Conservation (phyloP, 331 rosid species). For the Acacia pycnantha region DNA sequence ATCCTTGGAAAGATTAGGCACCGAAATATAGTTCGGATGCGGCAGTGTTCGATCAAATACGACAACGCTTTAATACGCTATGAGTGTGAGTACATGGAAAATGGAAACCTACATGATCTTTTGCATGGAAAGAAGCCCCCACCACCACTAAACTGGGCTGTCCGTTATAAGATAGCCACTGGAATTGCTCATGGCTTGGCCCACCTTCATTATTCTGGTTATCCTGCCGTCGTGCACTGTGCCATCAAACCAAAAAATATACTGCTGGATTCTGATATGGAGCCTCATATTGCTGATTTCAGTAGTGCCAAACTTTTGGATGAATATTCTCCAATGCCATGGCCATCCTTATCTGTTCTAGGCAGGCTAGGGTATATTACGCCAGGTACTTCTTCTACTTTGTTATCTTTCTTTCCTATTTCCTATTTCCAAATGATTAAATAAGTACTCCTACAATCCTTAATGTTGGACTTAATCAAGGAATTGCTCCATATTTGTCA, state of each 20-base stretch:
- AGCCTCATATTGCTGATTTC: constrained; percentile 59
- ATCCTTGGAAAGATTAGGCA: constrained; percentile 50
- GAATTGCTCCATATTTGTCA: too few species aligned
- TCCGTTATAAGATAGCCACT: constrained; percentile 43
- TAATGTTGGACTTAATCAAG: too few species aligned
- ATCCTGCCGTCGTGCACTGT: constrained; percentile 55
- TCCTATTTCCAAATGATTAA: constrained; percentile 6
- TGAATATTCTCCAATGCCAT: constrained; percentile 14
- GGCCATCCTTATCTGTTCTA: background rate
- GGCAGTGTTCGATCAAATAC: constrained; percentile 40
- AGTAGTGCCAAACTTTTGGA: constrained; percentile 56
- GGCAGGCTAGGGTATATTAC: constrained; percentile 74
- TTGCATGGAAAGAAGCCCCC: constrained; percentile 48
- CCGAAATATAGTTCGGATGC: constrained; percentile 45
- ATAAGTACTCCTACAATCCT: background rate
- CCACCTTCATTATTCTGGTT: constrained; percentile 61
- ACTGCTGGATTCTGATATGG: constrained; percentile 63
- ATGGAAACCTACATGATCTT: constrained; percentile 75
- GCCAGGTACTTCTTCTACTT: constrained; percentile 44
- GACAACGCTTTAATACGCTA: constrained; percentile 53
- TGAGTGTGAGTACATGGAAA: constrained; percentile 49
- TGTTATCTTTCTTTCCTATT: constrained; percentile 6
- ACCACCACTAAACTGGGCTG: constrained; percentile 43
- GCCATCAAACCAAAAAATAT: constrained; percentile 73
- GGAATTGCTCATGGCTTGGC: constrained; percentile 67